Percentiles rank a stretch among this genome's conserved stretches.
Conservation (phyloP, 495 filamentous ascomycete species). For the Podospora australis region DNA sequence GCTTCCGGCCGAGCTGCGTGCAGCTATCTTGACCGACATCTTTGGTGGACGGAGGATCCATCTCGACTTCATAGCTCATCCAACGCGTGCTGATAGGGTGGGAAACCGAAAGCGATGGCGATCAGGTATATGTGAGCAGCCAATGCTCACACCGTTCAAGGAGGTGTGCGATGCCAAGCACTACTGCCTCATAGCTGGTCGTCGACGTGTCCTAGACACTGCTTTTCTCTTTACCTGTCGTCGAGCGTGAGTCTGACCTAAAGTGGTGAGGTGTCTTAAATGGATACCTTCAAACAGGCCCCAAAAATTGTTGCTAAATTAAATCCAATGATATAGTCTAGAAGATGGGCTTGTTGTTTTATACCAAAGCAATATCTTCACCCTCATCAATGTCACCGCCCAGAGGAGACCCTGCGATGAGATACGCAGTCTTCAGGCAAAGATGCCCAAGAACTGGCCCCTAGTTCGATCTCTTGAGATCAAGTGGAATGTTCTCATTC, state of each 20-base stretch:
- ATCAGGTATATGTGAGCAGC: slow-evolving; percentile 8
- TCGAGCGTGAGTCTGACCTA: slow-evolving; percentile 7
- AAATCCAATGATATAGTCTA: slow-evolving; percentile 1
- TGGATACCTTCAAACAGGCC: too few species aligned
- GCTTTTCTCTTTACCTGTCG: slow-evolving; percentile 10
- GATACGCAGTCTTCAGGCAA: slow-evolving; percentile 12
- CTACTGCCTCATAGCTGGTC: slow-evolving; percentile 6
- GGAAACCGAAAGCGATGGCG: slow-evolving; percentile 11
- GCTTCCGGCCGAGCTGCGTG: slow-evolving; percentile 11
- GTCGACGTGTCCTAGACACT: slow-evolving; percentile 5
- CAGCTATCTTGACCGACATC: slow-evolving; percentile 7
- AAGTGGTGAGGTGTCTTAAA: neutral
- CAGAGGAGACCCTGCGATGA: slow-evolving; percentile 8
- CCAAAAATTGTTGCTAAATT: neutral
- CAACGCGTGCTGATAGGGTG: slow-evolving; percentile 10
- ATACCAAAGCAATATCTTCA: slow-evolving; percentile 13
- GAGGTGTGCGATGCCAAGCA: slow-evolving; percentile 1
- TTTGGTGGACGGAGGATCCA: slow-evolving; percentile 9
- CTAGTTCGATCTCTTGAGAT: slow-evolving; percentile 10
- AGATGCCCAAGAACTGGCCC: slow-evolving; percentile 11
- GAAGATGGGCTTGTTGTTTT: slow-evolving; percentile 8
- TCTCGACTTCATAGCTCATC: slow-evolving; percentile 12
- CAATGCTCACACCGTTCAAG: neutral
- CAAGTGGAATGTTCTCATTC: slow-evolving; percentile 10
- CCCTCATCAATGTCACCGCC: slow-evolving; percentile 7